Conservation (phyloP, 176 grass and related monocot genomes). For the Themeda triandra region DNA sequence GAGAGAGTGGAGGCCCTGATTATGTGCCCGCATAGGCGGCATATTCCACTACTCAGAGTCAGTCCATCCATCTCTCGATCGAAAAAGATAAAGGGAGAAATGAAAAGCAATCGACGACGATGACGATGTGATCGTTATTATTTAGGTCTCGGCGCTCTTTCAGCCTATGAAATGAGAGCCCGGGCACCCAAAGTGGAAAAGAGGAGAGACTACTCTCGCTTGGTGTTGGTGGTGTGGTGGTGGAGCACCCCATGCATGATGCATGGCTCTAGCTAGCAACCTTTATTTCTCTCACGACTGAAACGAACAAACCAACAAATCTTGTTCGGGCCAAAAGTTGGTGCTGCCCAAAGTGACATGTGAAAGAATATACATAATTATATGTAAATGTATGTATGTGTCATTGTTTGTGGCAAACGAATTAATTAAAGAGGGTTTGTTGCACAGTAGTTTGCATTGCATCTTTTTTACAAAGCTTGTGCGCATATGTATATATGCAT, state of each 20-base stretch:
- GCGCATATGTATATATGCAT: neutral
- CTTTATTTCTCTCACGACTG: neutral
- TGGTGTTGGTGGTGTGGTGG: too few relatives aligned
- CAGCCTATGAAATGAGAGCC: neutral
- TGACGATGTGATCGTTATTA: neutral
- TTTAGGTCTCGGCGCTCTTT: conserved; percentile 5
- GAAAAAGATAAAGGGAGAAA: neutral
- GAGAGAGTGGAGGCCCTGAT: conserved; percentile 4
- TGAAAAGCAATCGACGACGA: neutral
- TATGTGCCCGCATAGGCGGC: conserved; percentile 21
- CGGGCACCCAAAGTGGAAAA: neutral
- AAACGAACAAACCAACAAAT: conserved; percentile 15
- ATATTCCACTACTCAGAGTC: neutral
- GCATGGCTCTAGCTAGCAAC: too few relatives aligned
- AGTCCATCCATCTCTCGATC: neutral
- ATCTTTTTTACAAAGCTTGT: neutral
- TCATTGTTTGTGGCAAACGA: too few relatives aligned
- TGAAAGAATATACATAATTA: neutral
- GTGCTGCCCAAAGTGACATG: neutral
- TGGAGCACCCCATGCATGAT: neutral
- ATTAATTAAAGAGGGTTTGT: too few relatives aligned
- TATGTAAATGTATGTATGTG: too few relatives aligned
- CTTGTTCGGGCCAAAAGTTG: conserved; percentile 4
- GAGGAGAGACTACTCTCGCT: too few relatives aligned
- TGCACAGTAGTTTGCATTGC: neutral